Base-by-base conservation (phyloP, 2,329 filamentous ascomycete species). In the Shiraia bambusicola region DNA sequence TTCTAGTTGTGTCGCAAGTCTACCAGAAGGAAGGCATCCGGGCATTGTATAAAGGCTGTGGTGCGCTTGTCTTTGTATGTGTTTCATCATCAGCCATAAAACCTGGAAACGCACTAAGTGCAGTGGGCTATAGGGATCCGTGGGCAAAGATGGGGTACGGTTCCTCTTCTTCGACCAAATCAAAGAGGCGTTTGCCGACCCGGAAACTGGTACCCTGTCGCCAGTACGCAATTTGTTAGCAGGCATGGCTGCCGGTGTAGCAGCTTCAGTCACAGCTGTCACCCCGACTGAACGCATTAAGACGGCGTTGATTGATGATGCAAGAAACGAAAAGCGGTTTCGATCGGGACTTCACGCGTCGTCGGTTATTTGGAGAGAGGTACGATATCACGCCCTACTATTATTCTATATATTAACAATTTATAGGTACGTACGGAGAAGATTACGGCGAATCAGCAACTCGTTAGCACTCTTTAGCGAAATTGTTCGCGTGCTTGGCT, bases 221-320 rank as follows among this genome's bases (percentile, higher is more conserved):
- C 76, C 81, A 0, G 55, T 71, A 1, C 69, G 77, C 2, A 83
- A 80, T 28, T 73, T 86, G n/a, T 56, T 80, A 0, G 82, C 82
- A 4, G 83, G 83, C 7, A 84, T 86, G 80, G 69, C 73, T 1
- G 79, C 81, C 0, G 83, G 83, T 0, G 74, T 81, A 0, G 74
- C 83, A 0, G 82, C 83, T 13, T 81, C 76, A 40, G 71, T 83
- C 0, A 74, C 78, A n/a, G 82, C 81, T 1, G 83, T 87, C 1
- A 87, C 83, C 2, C 83, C 83, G 0, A 84, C 81, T 0, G 83
- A 87, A 56, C 73, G 83, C 12, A 79, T 87, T 56, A 87, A 86
- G 61, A 87, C 83, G 1, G 82, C 82, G 0, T 59, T 86, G 6
- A 84, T 84, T 45, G 81, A 84, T 58, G 81, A 84, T 54, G 80